phyloP scores from a whole-genome alignment of 2,329 filamentous ascomycete species.

The Trichoderma semiorbis region DNA sequence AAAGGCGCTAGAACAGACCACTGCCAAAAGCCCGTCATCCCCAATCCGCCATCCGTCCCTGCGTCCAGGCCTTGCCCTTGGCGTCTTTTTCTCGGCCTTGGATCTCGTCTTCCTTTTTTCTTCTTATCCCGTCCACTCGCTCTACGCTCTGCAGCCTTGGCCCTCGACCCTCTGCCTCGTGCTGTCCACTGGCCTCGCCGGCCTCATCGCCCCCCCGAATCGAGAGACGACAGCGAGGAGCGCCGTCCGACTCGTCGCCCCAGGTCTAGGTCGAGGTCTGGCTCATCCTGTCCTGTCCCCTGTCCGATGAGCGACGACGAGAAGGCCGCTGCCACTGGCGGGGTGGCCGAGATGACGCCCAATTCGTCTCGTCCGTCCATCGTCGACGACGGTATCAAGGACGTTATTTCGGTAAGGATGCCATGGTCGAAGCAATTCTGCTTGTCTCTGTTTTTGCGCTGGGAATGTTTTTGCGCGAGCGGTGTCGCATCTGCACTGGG shows the following conservation, averaged over 20 bases:
- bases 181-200: slow-evolving; percentile 8
- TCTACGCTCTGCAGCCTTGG: background rate
- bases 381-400: slow-evolving; percentile 16
- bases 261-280: background rate
- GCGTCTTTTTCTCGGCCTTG: slow-evolving; percentile 2
- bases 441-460: background rate
- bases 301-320: slow-evolving; percentile 17
- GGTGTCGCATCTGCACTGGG: background rate
- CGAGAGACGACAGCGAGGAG: background rate
- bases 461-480: background rate
- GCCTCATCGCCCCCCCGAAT: slow-evolving; percentile 6
- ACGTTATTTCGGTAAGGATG: slow-evolving; percentile 16
- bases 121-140: background rate
- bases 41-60: slow-evolving; percentile 17
- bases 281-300: background rate
- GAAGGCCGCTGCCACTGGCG: slow-evolving; percentile 9
- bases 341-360: slow-evolving; percentile 16
- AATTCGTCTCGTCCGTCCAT: slow-evolving; percentile 19
- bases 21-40: background rate
- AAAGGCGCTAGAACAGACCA: background rate
- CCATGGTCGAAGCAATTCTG: background rate
- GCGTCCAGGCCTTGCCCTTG: slow-evolving; percentile 12
- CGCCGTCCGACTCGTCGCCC: slow-evolving; percentile 5
- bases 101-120: background rate
- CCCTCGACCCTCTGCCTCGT: background rate